These are phyloP conservation scores for Rasamsonia emersonii DNA, from an alignment of 2,329 filamentous ascomycete genomes.

Conservation along the genomic window DNA sequence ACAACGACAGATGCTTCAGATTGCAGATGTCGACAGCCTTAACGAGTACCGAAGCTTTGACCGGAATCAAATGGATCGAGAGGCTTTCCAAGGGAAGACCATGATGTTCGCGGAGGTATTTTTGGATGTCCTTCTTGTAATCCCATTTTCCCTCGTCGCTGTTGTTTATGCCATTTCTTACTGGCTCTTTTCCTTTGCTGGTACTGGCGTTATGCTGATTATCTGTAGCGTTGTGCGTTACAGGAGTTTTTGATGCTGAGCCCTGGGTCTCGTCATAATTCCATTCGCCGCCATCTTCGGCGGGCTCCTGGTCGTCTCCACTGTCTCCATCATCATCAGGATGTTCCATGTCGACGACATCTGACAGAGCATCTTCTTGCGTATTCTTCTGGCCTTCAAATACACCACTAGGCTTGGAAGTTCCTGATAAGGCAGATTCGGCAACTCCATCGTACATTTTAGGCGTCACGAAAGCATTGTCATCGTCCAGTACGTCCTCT, in stretches of 20 bases:
- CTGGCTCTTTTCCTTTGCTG: constrained; percentile 9
- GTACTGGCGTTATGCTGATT: neutral
- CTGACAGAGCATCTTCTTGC: constrained; percentile 11
- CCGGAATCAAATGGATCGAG: constrained; percentile 50
- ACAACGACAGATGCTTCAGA: constrained; percentile 50
- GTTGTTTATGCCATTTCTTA: neutral
- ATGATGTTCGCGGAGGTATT: constrained; percentile 51
- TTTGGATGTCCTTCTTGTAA: constrained; percentile 14
- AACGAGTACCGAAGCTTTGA: constrained; percentile 50
- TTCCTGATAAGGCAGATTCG: neutral
- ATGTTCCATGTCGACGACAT: constrained; percentile 20
- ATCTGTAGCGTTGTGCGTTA: neutral
- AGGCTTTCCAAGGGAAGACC: constrained; percentile 50
- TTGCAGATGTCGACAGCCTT: constrained; percentile 49
- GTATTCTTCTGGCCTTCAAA: too few relatives aligned
- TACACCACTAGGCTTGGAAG: neutral
- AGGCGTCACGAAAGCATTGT: too few relatives aligned
- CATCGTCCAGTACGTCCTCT: too few relatives aligned
- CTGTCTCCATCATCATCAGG: constrained; percentile 24
- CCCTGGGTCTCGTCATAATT: constrained; percentile 1
- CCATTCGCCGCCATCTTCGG: constrained; percentile 10
- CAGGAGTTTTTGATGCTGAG: neutral
- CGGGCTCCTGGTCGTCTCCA: constrained; percentile 16
- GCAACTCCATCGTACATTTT: neutral
- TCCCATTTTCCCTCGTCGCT: constrained; percentile 1